Conservation (phyloP, 192 early-diverging fungal genomes). For the Coemansia sp. region DNA sequence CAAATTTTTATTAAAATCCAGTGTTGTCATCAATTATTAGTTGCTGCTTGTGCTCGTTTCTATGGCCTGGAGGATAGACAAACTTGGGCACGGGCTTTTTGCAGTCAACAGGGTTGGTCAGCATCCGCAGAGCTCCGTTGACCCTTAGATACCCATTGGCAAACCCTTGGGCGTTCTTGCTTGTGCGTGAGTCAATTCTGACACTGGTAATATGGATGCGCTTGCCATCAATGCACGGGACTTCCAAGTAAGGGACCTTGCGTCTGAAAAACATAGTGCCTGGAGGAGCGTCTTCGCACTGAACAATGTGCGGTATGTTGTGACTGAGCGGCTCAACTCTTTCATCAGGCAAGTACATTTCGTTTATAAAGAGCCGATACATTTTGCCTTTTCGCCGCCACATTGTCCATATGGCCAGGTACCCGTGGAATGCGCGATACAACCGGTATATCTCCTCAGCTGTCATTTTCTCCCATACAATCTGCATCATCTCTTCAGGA, state of each 20-base stretch:
- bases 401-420: constrained; percentile 14
- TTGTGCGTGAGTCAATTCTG: constrained; percentile 1
- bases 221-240: constrained; percentile 24
- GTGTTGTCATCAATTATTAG: too few species aligned
- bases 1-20: too few species aligned
- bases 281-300: constrained; percentile 9
- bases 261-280: constrained; percentile 24
- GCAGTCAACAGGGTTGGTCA: constrained; percentile 12
- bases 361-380: constrained; percentile 8
- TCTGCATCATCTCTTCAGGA: constrained; percentile 52
- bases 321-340: constrained; percentile 5
- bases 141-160: constrained; percentile 15
- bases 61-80: constrained; percentile 26
- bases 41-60: background rate
- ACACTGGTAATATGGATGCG: constrained; percentile 10
- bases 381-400: constrained; percentile 18
- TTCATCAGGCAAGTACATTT: constrained; percentile 10
- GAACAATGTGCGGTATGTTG: background rate
- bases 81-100: constrained; percentile 29
- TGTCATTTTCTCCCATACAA: constrained; percentile 61
- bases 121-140: constrained; percentile 16
- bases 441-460: constrained; percentile 60
- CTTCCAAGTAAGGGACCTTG: constrained; percentile 27
- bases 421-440: constrained; percentile 61
- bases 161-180: constrained; percentile 20